Evolutionary conservation across 805 yeast genomes (phyloP), one percentile per base, ranked within the genome.

Genomic region (Schizosaccharomyces octosporus): DNA sequence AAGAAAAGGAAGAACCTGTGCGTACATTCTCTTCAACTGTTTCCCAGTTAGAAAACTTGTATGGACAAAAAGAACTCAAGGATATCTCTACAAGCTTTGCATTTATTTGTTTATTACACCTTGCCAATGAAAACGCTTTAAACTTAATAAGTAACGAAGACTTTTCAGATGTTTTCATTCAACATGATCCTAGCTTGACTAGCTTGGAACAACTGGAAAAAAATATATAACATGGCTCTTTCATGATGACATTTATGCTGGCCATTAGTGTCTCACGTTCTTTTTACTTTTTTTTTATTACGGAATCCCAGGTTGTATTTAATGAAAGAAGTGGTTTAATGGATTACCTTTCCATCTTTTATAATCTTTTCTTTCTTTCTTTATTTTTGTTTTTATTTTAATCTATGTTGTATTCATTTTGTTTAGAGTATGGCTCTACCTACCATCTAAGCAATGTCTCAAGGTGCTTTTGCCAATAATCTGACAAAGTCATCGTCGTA

Each of bases 11-110:
- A 51, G 45, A 32, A 24, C 60, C 60, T 7, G 42, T 57, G 19
- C n/a, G n/a, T 15, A 17, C 36, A 9, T 29, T 21, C 7, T 78
- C 82, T 64, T 72, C 78, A 1, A 74, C 73, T 11, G 73, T 83
- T 43, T 70, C 70, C 2, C 77, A 76, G 32, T 75, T 83, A 29
- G 74, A 74, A 21, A 70, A 71, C 7, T 74, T 75, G 68, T 87
- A 88, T 68, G 74, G 79, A 0, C 71, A 74, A 7, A 81, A 79
- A 59, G 78, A 81, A 59, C 73, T 76, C 65, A 77, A 76, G 60
- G 95, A 87, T 61, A 71, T 88, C 6, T 84, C 94, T 0, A 87
- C 95, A 0, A 83, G 94, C 71, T 85, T 85, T 70, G 85, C 86
- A 67, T 87, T 87, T 66, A 85, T 87, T 63, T 85, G 95, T 66